Evolutionary conservation across 441 rosid species (phyloP), one percentile per base, ranked within the genome.

Genomic region (Brassica hybrid): DNA sequence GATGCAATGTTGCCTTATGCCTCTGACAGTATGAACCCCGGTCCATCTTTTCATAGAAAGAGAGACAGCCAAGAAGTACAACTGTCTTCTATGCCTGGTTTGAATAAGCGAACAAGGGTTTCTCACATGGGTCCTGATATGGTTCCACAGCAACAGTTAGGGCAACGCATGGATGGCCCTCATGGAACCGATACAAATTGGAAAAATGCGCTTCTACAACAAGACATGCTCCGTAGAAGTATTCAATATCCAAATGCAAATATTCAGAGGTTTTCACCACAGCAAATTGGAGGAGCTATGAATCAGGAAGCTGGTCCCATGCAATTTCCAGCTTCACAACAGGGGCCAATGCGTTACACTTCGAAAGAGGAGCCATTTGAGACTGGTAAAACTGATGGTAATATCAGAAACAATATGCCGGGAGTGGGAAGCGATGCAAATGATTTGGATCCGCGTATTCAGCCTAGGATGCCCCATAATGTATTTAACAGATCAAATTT

Each of bases 301-400:
- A 92, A 94, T 83, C 90, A 87, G 74, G 94, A 87, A 83, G 68
- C 85, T 76, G 91, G 86, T 70, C 77, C 86, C 63, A 73, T 88
- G 78, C 80, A 90, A 21, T 85, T 88, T 67, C 79, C 72, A 65
- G 77, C 85, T 73, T 79, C 94, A 65, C 95, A 86, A 74, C 94
- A 88, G 76, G 82, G n/a, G n/a, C n/a, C n/a, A n/a, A n/a, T n/a
- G n/a, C n/a, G 82, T 85, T 84, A 74, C 80, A 83, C 81, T 76
- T 83, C 90, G 41, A 90, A 92, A 84, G 93, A 93, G 78, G 98
- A 90, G 77, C 98, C 88, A 61, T 84, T 87, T 69, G 99, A 94
- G 73, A 70, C 87, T 3, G 91, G 88, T 77, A 91, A 87, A 79
- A 66, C 85, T 79, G 93, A 87, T 68, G 84, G 84, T 59, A 64